Base-by-base conservation (phyloP, 441 rosid species). In the Eruca vesicaria region DNA sequence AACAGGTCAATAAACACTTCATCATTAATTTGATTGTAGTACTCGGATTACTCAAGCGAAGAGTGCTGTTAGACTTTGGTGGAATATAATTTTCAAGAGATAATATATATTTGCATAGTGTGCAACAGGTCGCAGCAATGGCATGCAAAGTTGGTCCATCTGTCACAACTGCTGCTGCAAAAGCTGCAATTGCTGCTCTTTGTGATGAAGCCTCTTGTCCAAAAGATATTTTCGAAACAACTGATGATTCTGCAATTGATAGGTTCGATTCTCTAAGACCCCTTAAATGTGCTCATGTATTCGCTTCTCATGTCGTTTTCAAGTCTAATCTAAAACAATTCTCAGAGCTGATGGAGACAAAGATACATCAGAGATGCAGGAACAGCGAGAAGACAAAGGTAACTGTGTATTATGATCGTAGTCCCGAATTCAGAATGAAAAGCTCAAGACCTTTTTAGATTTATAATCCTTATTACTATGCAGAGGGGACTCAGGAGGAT, bases 151-250 rank as follows among this genome's bases (percentile, higher is more conserved):
- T 84, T 64, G 87, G 87, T 35, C 89, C 96, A 12, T 85, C 88
- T 48, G 78, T 93, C 36, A 72, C 91, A 74, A 84, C 86, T 11
- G 90, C 93, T 82, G 93, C 97, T 16, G 92, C 98, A 73, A 84
- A 89, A 77, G 91, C 98, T 77, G 94, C 97, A 71, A 79, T 91
- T 50, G 74, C 81, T 18, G 84, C 87, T 62, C 90, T 96, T 73
- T 93, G 97, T 78, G 88, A 89, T 33, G 94, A 90, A 78, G 84
- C 84, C 56, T 84, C 87, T 28, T 93, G 87, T 82, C 87, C 98
- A 29, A 85, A 85, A 79, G 97, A 87, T 78, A 76, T 84, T 53
- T 93, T 93, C 58, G 68, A 72, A 50, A 68, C 60, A 29, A 63
- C 32, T 1, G 70, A 68, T 66, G 82, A 76, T 33, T 74, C 63